These are phyloP conservation scores for Skeletonema menzelii DNA, from an alignment of 108 stramenopile genomes.

Conservation along the genomic window DNA sequence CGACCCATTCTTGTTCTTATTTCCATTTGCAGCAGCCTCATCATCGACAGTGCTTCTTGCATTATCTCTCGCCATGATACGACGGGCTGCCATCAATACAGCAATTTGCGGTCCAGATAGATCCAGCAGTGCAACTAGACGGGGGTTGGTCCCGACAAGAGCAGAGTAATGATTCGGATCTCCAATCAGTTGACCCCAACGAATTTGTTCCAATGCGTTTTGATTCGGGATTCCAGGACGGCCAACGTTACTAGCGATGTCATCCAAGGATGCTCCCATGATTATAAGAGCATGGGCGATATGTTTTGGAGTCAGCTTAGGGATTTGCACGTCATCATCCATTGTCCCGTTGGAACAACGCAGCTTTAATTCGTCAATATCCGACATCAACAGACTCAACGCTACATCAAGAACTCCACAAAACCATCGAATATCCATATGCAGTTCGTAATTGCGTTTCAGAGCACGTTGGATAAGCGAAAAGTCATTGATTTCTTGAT, in stretches of 20 bases:
- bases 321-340: background rate
- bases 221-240: conserved; percentile 25
- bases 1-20: conserved; percentile 10
- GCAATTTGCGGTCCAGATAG: conserved; percentile 72
- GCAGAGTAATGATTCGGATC: conserved; percentile 34
- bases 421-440: conserved; percentile 77
- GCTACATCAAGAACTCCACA: conserved; percentile 68
- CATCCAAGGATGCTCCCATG: conserved; percentile 60
- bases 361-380: conserved; percentile 27
- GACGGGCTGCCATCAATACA: conserved; percentile 68
- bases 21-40: conserved; percentile 11
- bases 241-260: conserved; percentile 16
- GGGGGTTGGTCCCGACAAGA: conserved; percentile 43
- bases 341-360: conserved; percentile 32
- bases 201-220: conserved; percentile 20
- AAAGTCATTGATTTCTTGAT: conserved; percentile 32
- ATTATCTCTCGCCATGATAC: conserved; percentile 67
- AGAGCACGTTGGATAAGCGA: conserved; percentile 33
- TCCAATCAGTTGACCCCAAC: conserved; percentile 36
- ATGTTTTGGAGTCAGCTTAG: conserved; percentile 44
- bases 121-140: conserved; percentile 73
- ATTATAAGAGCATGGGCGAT: conserved; percentile 59
- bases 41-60: conserved; percentile 45
- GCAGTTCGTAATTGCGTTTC: conserved; percentile 55
- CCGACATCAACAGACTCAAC: conserved; percentile 38